These are phyloP conservation scores for Petunia axillaris DNA, from an alignment of 257 asterid species.

Conservation along the genomic window DNA sequence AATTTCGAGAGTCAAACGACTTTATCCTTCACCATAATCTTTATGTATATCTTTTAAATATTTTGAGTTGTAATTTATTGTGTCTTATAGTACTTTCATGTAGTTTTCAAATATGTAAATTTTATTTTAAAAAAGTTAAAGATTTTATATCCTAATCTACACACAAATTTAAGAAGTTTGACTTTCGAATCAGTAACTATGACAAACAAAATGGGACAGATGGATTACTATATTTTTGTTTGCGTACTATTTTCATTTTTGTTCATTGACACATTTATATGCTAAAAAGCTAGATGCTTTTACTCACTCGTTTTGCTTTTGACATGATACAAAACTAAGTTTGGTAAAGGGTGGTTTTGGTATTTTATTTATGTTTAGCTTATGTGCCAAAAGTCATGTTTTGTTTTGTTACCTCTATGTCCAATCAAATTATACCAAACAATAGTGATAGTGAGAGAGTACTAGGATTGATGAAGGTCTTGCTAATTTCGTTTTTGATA, in stretches of 20 bases:
- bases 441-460: neutral
- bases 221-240: too few relatives aligned
- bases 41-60: too few relatives aligned
- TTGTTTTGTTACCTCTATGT: neutral
- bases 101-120: too few relatives aligned
- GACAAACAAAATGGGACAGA: too few relatives aligned
- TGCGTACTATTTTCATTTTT: neutral
- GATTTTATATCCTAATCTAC: too few relatives aligned
- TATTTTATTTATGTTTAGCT: neutral
- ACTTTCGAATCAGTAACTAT: too few relatives aligned
- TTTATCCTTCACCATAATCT: too few relatives aligned
- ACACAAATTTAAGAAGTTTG: too few relatives aligned
- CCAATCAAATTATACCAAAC: neutral
- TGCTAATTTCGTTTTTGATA: neutral
- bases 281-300: neutral
- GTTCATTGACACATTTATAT: neutral
- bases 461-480: neutral
- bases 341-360: neutral
- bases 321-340: neutral
- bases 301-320: neutral
- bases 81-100: too few relatives aligned
- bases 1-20: too few relatives aligned
- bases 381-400: slow-evolving; percentile 6
- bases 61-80: too few relatives aligned
- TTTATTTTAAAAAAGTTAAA: too few relatives aligned